phyloP scores from a whole-genome alignment of 1,139 yeast species.

The Candida sojae region DNA sequence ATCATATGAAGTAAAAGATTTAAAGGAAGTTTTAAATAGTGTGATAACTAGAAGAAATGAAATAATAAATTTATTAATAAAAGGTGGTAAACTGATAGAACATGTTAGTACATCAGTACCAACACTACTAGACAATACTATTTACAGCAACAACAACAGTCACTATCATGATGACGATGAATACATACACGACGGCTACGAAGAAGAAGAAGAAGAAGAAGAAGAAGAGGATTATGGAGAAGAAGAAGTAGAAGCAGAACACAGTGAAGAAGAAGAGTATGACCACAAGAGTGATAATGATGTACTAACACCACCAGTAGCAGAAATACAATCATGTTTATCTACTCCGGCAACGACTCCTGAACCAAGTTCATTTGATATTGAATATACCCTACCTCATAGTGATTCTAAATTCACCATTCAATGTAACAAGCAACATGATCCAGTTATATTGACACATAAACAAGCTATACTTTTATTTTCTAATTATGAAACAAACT shows the following conservation, averaged over 20 bases:
- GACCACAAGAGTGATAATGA: neutral
- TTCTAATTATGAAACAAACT: slow-evolving; percentile 32
- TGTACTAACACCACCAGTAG: slow-evolving; percentile 23
- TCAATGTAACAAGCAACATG: slow-evolving; percentile 9
- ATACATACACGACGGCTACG: neutral
- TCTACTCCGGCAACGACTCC: slow-evolving; percentile 18
- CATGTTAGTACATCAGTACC: slow-evolving; percentile 4
- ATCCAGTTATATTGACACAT: slow-evolving; percentile 26
- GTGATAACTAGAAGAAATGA: slow-evolving; percentile 25
- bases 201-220: neutral
- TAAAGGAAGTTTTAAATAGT: slow-evolving; percentile 16
- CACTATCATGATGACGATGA: neutral
- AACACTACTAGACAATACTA: slow-evolving; percentile 1
- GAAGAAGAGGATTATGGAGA: neutral
- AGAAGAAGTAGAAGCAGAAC: slow-evolving; percentile 1
- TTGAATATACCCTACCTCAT: slow-evolving; percentile 3
- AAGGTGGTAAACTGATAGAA: slow-evolving; percentile 18
- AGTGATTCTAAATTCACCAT: slow-evolving; percentile 10
- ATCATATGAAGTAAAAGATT: slow-evolving; percentile 25
- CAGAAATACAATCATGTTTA: slow-evolving; percentile 32
- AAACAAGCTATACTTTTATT: slow-evolving; percentile 32
- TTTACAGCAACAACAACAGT: neutral
- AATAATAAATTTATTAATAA: slow-evolving; percentile 25
- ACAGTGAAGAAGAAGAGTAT: neutral
- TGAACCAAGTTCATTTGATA: slow-evolving; percentile 3